Conservation (phyloP, 257 asterid species). For the Nicotiana noctiflora region DNA sequence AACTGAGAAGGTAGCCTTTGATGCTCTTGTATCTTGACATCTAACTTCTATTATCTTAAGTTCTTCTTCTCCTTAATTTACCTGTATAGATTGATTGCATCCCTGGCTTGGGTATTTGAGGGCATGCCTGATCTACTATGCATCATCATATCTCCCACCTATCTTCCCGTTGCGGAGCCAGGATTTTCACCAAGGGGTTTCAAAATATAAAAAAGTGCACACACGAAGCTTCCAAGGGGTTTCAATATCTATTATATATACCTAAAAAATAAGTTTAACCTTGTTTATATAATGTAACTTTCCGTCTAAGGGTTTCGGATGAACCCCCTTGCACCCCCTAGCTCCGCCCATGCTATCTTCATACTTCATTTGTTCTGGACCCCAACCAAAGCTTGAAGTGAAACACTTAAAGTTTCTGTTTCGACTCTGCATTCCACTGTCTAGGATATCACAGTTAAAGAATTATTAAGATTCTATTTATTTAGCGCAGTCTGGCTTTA, state of each 20-base stretch:
- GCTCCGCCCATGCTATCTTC: neutral
- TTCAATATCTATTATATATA: too few species aligned
- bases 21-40: neutral
- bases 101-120: neutral
- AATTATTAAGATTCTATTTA: neutral
- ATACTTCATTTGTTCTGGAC: neutral
- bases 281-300: too few species aligned
- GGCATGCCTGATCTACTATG: neutral
- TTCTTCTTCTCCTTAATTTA: neutral
- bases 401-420: neutral
- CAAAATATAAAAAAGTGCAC: too few species aligned
- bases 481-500: neutral
- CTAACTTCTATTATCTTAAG: neutral
- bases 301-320: too few species aligned
- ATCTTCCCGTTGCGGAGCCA: too few species aligned
- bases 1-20: conserved; percentile 51
- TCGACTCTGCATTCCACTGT: neutral
- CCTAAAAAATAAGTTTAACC: too few species aligned
- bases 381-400: neutral
- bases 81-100: neutral
- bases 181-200: too few species aligned
- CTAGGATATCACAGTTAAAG: neutral
- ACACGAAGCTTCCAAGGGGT: too few species aligned
- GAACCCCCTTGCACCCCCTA: too few species aligned
- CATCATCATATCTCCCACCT: neutral